Evolutionary conservation across 2,329 filamentous ascomycete genomes (phyloP), one percentile per base, ranked within the genome.

Genomic region (Phyllosticta citriasiana): DNA sequence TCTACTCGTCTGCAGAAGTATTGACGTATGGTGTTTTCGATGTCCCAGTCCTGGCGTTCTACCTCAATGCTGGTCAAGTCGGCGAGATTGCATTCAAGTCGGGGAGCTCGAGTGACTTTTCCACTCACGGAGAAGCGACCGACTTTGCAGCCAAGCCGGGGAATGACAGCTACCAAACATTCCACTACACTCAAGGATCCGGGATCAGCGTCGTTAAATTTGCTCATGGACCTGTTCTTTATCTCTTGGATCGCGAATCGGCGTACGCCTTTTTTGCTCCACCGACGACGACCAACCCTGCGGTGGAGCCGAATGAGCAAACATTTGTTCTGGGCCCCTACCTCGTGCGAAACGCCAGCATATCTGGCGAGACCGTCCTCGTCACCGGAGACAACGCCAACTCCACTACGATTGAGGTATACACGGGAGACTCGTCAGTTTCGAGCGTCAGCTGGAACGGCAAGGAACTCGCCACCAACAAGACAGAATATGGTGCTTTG

Each of bases 1-100:
- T 82, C 0, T 84, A 81, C 67, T 79, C 78, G 2, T 79, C 80
- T 0, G 76, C 78, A 0, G 80, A 83, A 59, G 68, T 83, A 6
- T 68, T 81, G 19, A 79, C 77, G 0, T 75, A 75, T 63, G 70
- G 72, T 10, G 47, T 75, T 4, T 66, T 74, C 16, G 71, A 76
- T 54, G 66, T 64, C 2, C 74, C 74, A 6, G 66, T 74, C n/a
- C 65, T 77, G 3, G 71, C 76, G 2, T 68, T 77, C 25, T 77
- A 73, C 65, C 69, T 75, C 22, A 74, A 72, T 3, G 65, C 63
- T 12, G 76, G 74, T 14, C 74, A 77, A 62, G 69, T 72, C 58
- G 72, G 71, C 27, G 76, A 78, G 59, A 76, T 77, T 64, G 71
- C 73, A 35, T 62, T 76, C 59, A 72, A 73, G 63, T 70, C 67